These are phyloP conservation scores for Coemansia sp. DNA, from an alignment of 192 early-diverging fungal genomes.

Conservation along the genomic window DNA sequence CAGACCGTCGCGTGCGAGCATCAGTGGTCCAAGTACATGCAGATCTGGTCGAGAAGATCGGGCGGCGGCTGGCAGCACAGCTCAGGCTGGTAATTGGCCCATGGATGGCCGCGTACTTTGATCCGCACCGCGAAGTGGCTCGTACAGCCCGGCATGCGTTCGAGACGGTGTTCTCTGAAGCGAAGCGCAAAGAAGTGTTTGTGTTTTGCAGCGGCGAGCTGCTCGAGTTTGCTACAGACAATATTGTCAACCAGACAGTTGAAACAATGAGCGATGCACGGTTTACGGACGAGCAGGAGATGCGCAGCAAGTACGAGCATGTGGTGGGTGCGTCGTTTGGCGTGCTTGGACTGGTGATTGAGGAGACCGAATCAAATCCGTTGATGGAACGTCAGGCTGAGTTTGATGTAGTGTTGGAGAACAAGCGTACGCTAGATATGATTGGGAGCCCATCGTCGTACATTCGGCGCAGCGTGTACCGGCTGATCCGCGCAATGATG, in stretches of 20 bases:
- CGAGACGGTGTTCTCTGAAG: constrained; percentile 76
- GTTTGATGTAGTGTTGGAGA: constrained; percentile 33
- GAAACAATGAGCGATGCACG: constrained; percentile 73
- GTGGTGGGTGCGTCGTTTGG: constrained; percentile 46
- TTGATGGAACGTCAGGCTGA: constrained; percentile 27
- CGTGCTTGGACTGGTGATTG: constrained; percentile 24
- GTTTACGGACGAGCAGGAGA: constrained; percentile 34
- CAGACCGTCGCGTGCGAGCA: constrained; percentile 82
- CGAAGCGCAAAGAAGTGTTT: constrained; percentile 75
- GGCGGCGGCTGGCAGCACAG: constrained; percentile 75
- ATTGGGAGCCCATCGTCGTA: constrained; percentile 26
- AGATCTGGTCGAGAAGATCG: constrained; percentile 61
- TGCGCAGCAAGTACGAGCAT: constrained; percentile 49
- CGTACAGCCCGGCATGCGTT: constrained; percentile 53
- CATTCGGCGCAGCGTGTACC: constrained; percentile 41
- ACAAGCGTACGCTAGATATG: constrained; percentile 12
- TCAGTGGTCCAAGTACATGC: constrained; percentile 67
- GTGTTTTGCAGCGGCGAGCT: constrained; percentile 77
- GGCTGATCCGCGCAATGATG: constrained; percentile 31
- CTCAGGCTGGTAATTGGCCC: constrained; percentile 80
- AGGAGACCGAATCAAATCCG: constrained; percentile 22
- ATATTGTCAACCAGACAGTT: constrained; percentile 71
- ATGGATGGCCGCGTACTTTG: constrained; percentile 84
- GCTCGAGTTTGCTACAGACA: constrained; percentile 65
- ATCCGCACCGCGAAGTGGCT: constrained; percentile 77